A percentile compares a stretch with the other conserved stretches of the same genome.
Evolutionary conservation across 805 yeast genomes (phyloP).

Genomic region (Kluyveromyces wickerhamii): DNA sequence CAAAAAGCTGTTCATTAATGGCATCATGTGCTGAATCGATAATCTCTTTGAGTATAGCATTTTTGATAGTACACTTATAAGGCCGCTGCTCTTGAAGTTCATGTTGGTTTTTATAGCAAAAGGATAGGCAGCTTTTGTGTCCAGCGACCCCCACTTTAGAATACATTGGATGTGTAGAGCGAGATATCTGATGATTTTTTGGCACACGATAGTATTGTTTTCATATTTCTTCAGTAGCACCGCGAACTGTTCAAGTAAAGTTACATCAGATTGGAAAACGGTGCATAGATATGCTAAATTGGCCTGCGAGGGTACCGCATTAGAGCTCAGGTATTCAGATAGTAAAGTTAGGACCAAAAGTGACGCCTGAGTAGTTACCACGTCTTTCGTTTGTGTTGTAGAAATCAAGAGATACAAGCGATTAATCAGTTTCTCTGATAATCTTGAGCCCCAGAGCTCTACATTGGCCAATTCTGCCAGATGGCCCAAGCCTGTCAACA

Average conservation of each 20-base stretch:
- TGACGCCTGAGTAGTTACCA: background rate
- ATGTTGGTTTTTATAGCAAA: constrained; percentile 3
- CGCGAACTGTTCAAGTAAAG: background rate
- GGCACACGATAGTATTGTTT: background rate
- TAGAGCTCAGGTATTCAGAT: background rate
- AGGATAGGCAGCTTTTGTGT: background rate
- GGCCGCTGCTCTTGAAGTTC: constrained; percentile 4
- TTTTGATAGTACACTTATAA: constrained; percentile 5
- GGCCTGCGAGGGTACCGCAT: background rate
- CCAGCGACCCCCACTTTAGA: background rate
- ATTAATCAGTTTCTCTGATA: background rate
- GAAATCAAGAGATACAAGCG: background rate
- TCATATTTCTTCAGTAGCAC: background rate
- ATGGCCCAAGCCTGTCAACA: constrained; percentile 2
- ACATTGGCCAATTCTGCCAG: constrained; percentile 1
- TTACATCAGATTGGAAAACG: background rate
- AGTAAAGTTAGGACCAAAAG: constrained; percentile 1
- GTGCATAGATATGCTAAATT: background rate
- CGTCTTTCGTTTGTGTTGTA: background rate
- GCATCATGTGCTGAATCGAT: background rate
- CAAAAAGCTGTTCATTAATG: background rate
- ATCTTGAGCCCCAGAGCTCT: constrained; percentile 1
- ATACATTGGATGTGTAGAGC: constrained; percentile 2
- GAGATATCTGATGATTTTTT: background rate
- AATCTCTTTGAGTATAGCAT: constrained; percentile 3